Evolutionary conservation across 306 rosid genomes (phyloP).

Genomic region (Lupinus albus): DNA sequence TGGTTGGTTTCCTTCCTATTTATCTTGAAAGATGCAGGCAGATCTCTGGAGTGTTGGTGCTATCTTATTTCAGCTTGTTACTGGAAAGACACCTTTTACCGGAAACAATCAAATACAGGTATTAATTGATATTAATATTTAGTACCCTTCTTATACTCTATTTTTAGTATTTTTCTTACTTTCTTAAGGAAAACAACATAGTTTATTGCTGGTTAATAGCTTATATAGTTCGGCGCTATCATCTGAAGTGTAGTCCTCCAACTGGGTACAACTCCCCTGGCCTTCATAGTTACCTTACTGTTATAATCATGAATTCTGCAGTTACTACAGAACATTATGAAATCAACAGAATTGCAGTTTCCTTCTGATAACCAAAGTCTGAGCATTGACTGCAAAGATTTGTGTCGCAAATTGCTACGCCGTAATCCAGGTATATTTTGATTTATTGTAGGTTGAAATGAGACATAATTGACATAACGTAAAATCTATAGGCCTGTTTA

Average conservation of each 20-base stretch:
- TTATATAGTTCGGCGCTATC: slow-evolving; percentile 26
- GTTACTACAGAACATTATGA: slow-evolving; percentile 94
- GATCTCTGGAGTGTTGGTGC: slow-evolving; percentile 99
- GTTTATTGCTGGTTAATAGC: slow-evolving; percentile 27
- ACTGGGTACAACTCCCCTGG: slow-evolving; percentile 36
- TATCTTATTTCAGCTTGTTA: slow-evolving; percentile 89
- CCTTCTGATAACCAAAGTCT: slow-evolving; percentile 64
- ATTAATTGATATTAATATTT: slow-evolving; percentile 6
- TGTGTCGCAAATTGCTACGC: slow-evolving; percentile 89
- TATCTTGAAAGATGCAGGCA: slow-evolving; percentile 80
- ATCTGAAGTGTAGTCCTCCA: slow-evolving; percentile 20
- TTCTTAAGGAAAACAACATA: slow-evolving; percentile 14
- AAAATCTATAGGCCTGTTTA: slow-evolving; percentile 23
- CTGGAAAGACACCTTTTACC: slow-evolving; percentile 91
- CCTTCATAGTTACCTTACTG: slow-evolving; percentile 28
- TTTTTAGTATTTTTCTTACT: slow-evolving; percentile 10
- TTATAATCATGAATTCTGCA: slow-evolving; percentile 50
- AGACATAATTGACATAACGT: slow-evolving; percentile 20
- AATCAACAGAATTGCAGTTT: slow-evolving; percentile 79
- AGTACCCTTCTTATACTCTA: background rate
- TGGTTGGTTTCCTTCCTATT: slow-evolving; percentile 45
- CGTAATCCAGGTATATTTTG: slow-evolving; percentile 83
- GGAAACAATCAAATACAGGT: slow-evolving; percentile 96
- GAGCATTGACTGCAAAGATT: slow-evolving; percentile 85
- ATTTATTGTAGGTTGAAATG: slow-evolving; percentile 34